Evolutionary conservation across 352 stramenopile genomes (phyloP).

Genomic region (Nothophytophthora sp.): DNA sequence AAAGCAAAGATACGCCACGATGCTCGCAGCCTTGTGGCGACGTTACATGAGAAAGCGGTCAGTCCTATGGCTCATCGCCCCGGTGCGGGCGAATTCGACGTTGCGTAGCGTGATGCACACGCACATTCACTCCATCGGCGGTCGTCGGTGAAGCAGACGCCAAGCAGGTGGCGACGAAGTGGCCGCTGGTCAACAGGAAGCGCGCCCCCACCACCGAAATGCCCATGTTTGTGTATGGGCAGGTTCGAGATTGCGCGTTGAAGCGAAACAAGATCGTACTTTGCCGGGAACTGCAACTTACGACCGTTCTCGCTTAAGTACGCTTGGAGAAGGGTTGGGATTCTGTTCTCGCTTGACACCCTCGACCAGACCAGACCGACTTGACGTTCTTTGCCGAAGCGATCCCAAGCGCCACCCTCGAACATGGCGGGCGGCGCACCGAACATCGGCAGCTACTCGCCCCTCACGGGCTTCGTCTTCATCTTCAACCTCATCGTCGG

Average conservation of each 20-base stretch:
- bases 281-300: background rate
- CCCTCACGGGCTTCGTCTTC: conserved; percentile 89
- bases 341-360: conserved; percentile 5
- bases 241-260: too few species aligned
- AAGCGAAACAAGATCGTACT: conserved; percentile 18
- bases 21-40: conserved; percentile 21
- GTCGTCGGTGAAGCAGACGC: conserved; percentile 7
- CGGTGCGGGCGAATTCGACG: too few species aligned
- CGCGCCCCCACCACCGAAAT: conserved; percentile 35
- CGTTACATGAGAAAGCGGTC: too few species aligned
- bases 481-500: conserved; percentile 92
- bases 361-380: too few species aligned
- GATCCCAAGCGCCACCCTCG: conserved; percentile 4
- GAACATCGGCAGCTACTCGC: conserved; percentile 76
- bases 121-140: conserved; percentile 6
- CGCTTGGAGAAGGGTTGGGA: conserved; percentile 6
- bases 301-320: conserved; percentile 8
- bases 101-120: too few species aligned
- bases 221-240: too few species aligned
- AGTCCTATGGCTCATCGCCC: too few species aligned
- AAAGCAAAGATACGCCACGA: conserved; percentile 47
- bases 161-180: conserved; percentile 61
- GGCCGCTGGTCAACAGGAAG: conserved; percentile 58
- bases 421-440: conserved; percentile 55
- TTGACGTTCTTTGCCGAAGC: too few species aligned